These are phyloP conservation scores for Fraxinus albicans DNA, from an alignment of 305 asterid genomes.

Conservation along the genomic window DNA sequence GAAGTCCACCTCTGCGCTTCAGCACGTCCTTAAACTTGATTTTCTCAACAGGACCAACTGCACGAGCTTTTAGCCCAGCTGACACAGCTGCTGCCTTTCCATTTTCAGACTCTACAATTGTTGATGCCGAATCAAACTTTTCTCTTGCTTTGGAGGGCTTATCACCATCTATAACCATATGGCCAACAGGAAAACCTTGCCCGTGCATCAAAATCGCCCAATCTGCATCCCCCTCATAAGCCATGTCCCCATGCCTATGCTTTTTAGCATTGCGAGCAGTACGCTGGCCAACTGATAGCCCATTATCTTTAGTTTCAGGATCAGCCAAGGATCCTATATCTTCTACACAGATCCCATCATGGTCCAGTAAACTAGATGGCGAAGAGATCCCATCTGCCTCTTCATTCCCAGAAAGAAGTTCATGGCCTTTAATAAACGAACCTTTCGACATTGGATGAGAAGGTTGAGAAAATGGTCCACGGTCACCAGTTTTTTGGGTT, in stretches of 20 bases:
- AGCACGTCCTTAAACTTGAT: constrained; percentile 84
- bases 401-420: constrained; percentile 53
- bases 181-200: constrained; percentile 61
- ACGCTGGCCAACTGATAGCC: constrained; percentile 57
- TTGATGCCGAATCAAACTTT: constrained; percentile 39
- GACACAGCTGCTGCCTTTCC: constrained; percentile 84
- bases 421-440: constrained; percentile 35
- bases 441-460: constrained; percentile 39
- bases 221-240: constrained; percentile 96
- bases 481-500: constrained; percentile 28
- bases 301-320: constrained; percentile 49
- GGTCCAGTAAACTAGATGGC: constrained; percentile 48
- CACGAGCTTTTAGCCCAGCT: constrained; percentile 87
- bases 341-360: constrained; percentile 47
- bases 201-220: constrained; percentile 86
- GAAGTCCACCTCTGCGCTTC: constrained; percentile 95
- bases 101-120: constrained; percentile 53
- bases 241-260: constrained; percentile 92
- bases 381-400: constrained; percentile 46
- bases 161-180: constrained; percentile 43
- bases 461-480: constrained; percentile 36
- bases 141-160: constrained; percentile 46
- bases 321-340: constrained; percentile 43
- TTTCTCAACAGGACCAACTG: constrained; percentile 82
- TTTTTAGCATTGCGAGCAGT: constrained; percentile 63